Evolutionary conservation across 164 flowering plant species (phyloP), one percentile per base, ranked within the genome.

Genomic region (Nelumbo lutea): DNA sequence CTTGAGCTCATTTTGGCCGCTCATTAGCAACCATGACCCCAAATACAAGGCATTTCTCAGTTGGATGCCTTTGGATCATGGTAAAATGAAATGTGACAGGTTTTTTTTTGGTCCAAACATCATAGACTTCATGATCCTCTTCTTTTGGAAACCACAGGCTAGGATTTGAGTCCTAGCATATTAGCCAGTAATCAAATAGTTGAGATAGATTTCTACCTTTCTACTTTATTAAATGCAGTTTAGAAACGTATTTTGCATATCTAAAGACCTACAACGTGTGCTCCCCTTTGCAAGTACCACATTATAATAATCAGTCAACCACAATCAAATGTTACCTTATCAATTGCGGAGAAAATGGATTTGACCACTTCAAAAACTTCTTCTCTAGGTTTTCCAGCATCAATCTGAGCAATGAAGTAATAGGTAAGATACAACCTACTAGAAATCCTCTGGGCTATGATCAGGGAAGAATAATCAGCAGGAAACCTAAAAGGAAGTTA

Each of bases 291-390:
- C 27, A 27, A 27, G 27, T 27, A 27, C 27, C 27, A 27, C 27
- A 27, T 0, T 27, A 27, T 27, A 27, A 27, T 27, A 62, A 55
- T 44, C 10, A 57, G 51, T 3, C 3, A 9, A 2, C 5, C 11
- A 50, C 2, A 59, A 59, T 14, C 61, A 61, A 5, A 47, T 71
- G 62, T 81, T 81, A 85, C 93, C 83, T 83, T 80, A 64, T 74
- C 85, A 65, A 67, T 53, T 61, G 83, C 48, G 68, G 85, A 61
- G 76, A 94, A 86, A 75, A 88, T 47, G 3, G 77, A 76, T 79
- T 90, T 88, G 66, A 91, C 88, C 2, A 83, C 77, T 68, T 88
- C 87, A 69, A 90, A 91, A 68, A 90, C 97, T 79, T 90, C 93
- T 59, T 73, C 89, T 72, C 84, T 62, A 40, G 96, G 88, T 84